phyloP scores from a whole-genome alignment of 2,329 filamentous ascomycete species.

The Aspergillus thermomutatus region DNA sequence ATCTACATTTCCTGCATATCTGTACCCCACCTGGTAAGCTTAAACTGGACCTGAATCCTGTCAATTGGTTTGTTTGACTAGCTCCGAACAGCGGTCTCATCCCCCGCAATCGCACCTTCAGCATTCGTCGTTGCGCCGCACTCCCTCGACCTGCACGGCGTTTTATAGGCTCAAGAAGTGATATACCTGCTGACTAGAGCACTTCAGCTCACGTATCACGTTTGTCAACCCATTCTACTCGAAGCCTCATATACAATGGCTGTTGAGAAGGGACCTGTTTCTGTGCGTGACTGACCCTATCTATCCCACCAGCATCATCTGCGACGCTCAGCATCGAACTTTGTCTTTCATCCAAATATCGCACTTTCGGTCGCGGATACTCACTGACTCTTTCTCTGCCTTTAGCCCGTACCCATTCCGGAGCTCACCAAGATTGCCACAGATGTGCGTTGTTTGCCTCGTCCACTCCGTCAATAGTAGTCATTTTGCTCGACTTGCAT shows the following conservation, averaged over 20 bases:
- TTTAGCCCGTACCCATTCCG: conserved; percentile 69
- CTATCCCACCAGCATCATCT: conserved; percentile 3
- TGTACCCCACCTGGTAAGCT: neutral
- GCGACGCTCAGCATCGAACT: neutral
- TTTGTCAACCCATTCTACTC: neutral
- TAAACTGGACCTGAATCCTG: neutral
- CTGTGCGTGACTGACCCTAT: conserved; percentile 20
- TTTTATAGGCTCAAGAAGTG: conserved; percentile 4
- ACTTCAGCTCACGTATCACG: neutral
- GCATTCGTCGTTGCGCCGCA: conserved; percentile 16
- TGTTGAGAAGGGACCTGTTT: conserved; percentile 25
- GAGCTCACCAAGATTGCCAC: conserved; percentile 81
- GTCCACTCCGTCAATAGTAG: neutral
- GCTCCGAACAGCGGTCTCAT: neutral
- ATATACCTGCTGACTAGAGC: conserved; percentile 11
- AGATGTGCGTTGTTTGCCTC: conserved; percentile 58
- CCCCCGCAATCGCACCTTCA: conserved; percentile 11
- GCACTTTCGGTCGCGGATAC: neutral
- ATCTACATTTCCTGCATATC: neutral
- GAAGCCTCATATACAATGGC: conserved; percentile 26
- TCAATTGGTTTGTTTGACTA: neutral
- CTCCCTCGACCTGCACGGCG: conserved; percentile 7
- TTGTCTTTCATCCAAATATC: neutral
- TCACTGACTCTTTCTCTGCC: neutral
- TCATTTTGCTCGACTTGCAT: neutral